Evolutionary conservation across 1,284 basidiomycete genomes (phyloP).

Genomic region (Agaricales sp.): DNA sequence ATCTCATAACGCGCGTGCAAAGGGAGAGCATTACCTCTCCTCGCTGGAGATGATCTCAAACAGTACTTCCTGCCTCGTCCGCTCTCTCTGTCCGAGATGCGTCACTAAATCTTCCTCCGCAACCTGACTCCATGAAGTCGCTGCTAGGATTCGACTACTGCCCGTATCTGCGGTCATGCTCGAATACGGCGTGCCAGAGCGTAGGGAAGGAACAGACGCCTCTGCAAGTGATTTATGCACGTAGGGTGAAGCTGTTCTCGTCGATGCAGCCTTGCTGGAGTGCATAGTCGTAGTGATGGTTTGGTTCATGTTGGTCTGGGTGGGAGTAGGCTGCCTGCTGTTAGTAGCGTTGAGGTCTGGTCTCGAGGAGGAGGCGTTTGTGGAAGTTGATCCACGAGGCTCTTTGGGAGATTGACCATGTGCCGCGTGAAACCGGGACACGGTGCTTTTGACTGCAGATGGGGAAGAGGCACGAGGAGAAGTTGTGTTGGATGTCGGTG

Average conservation of each 20-base stretch:
- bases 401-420: constrained; percentile 44
- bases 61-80: constrained; percentile 92
- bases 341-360: constrained; percentile 27
- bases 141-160: constrained; percentile 65
- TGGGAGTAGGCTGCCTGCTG: constrained; percentile 21
- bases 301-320: background rate
- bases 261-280: constrained; percentile 40
- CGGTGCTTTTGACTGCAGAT: constrained; percentile 42
- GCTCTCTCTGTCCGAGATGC: constrained; percentile 86
- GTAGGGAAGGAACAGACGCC: constrained; percentile 53
- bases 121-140: constrained; percentile 90
- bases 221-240: constrained; percentile 38
- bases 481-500: constrained; percentile 18
- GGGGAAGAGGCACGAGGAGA: constrained; percentile 29
- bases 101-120: constrained; percentile 92
- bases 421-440: constrained; percentile 64
- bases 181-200: constrained; percentile 72
- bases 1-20: constrained; percentile 10
- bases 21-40: constrained; percentile 61
- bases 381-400: constrained; percentile 52
- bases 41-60: constrained; percentile 98
- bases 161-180: constrained; percentile 56
- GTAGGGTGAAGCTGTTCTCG: constrained; percentile 56
- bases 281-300: too few relatives aligned
- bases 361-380: constrained; percentile 29